Base-by-base conservation (phyloP, 2,329 filamentous ascomycete genomes). In the Fusarium nisikadoi region DNA sequence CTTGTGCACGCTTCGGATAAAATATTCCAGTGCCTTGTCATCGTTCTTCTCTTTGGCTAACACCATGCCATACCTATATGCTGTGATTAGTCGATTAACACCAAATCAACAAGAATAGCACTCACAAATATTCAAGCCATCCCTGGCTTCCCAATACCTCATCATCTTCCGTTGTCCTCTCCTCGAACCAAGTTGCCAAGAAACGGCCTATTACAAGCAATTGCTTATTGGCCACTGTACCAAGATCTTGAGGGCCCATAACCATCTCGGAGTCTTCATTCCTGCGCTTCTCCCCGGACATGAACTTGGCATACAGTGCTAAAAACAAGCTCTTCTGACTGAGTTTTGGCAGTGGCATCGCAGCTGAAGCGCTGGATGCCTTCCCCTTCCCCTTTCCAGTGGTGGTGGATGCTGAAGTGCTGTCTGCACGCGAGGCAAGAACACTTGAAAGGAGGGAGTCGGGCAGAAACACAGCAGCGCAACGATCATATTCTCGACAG, bases 211-310 rank as follows among this genome's bases (percentile, higher is more conserved):
- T 89, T 1, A 89, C 87, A 5, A 92, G 86, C 35, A 99, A 84
- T 80, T 98, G 94, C 80, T 94, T 94, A 80, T 99, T 99, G 65
- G 90, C 83, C 3, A 94, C 93, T 36, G 91, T 91, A 3, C 95
- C 94, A 19, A 94, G 91, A 81, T 99, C 96, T 65, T 95, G 91
- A 3, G 96, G 95, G 0, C 96, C 96, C 82, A 98, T 90, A 55
- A 99, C 93, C 93, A 98, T 98, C 83, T 99, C 96, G 27, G 93
- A 94, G 64, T 98, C 95, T 81, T 99, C 96, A 76, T 97, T 94
- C 81, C 95, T 97, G 72, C 94, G 91, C 85, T 98, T 98, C 85
- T 99, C 96, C 3, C 96, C 96, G 0, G 95, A 93, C 71, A 98
- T 89, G 79, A 95, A 94, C 79, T 95, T 97, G 47, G 96, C 94